Conservation (phyloP, 768 basidiomycete genomes). For the Podaxis sp. region DNA sequence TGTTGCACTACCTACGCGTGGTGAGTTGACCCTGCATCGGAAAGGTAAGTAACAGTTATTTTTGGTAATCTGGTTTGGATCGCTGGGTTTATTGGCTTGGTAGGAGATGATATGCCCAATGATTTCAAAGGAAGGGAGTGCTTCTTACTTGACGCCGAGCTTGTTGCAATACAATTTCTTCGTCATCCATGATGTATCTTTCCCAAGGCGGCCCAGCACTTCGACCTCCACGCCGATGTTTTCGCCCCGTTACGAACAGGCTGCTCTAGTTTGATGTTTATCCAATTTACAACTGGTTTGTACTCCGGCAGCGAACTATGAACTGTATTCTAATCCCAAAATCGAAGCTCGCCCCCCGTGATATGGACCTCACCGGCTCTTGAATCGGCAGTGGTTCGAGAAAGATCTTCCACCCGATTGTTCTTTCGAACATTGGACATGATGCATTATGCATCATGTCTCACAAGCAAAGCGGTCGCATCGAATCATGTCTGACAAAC, state of each 20-base stretch:
- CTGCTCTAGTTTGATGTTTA: not conserved
- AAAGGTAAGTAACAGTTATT: constrained; percentile 10
- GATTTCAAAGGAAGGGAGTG: not conserved
- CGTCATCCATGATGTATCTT: not conserved
- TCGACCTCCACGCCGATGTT: not conserved
- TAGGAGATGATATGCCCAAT: not conserved
- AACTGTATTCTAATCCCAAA: not conserved
- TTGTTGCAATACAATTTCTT: not conserved
- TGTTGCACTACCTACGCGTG: not conserved
- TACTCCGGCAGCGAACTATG: not conserved
- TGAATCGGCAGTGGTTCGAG: not conserved
- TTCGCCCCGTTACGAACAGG: not conserved
- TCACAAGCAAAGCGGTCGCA: not conserved
- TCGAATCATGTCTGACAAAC: not conserved
- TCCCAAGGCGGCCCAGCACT: not conserved
- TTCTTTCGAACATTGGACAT: not conserved
- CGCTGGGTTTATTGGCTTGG: constrained; percentile 1
- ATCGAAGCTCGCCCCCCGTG: not conserved
- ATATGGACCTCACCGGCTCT: not conserved
- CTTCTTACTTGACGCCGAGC: not conserved
- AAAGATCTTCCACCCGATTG: not conserved
- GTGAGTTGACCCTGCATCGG: not conserved
- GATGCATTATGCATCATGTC: not conserved
- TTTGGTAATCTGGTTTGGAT: constrained; percentile 6
- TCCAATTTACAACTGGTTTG: not conserved